Evolutionary conservation across 2,329 filamentous ascomycete species (phyloP), one percentile per base, ranked within the genome.

Genomic region (Magnaporthiopsis poae): DNA sequence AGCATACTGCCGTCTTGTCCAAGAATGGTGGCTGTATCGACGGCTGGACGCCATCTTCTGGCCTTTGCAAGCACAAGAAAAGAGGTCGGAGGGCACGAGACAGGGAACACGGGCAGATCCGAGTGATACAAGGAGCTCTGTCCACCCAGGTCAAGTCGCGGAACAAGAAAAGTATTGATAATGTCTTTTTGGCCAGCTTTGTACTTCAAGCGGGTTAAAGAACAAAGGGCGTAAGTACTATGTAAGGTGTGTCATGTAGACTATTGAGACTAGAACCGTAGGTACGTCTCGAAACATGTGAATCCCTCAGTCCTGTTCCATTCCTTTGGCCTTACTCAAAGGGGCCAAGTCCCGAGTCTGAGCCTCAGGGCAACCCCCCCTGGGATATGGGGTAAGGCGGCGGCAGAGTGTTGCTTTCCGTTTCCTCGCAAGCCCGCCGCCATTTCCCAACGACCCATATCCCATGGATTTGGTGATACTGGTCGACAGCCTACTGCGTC

Each of bases 401-500:
- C 46, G 18, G 46, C 7, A 7, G n/a, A 25, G n/a, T n/a, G 46
- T 25, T 25, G 46, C 21, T 13, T n/a, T 7, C n/a, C 46, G 18
- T 9, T 56, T 56, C 21, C 46, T 56, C 8, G 7, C 46, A 56
- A 56, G 21, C 8, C 21, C 8, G 8, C 21, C 21, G 46, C 3
- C 46, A 5, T 25, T n/a, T 25, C 46, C n/a, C 46, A 11, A 25
- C 46, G n/a, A 25, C 46, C 46, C 46, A 56, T 9, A 21, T 25
- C 18, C 2, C 21, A 25, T 8, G 46, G 46, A 56, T 13, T 21
- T 7, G 21, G 9, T 2, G n/a, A n/a, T 21, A 11, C n/a, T 56
- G 46, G 46, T 5, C n/a, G 21, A 18, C 63, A 29, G 61, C 72
- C 75, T 88, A 98, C 86, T 97, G 94, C 60, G 95, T 99, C 86